Percentiles rank a stretch among this genome's conserved stretches.
phyloP scores from a whole-genome alignment of 2,329 filamentous ascomycete genomes.

The Geosmithia putterillii region DNA sequence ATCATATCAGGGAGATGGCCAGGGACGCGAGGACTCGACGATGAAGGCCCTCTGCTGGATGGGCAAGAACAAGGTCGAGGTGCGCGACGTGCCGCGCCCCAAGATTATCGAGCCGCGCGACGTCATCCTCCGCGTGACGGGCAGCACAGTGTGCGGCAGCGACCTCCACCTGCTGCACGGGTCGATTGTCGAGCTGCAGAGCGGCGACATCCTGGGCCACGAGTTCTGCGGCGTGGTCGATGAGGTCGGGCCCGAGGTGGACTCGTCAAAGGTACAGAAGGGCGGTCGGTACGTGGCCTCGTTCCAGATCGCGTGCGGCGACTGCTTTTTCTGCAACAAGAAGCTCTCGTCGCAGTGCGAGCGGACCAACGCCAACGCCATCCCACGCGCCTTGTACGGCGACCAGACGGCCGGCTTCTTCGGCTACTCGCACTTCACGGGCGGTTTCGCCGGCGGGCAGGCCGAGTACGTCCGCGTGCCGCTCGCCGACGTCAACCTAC shows the following conservation, averaged over 20 bases:
- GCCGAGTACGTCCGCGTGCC: conserved; percentile 80
- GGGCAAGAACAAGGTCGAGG: conserved; percentile 65
- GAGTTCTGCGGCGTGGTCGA: conserved; percentile 47
- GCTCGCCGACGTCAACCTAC: conserved; percentile 66
- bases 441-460: conserved; percentile 79
- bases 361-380: conserved; percentile 62
- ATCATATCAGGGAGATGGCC: conserved; percentile 35
- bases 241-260: conserved; percentile 41
- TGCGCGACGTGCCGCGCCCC: conserved; percentile 57
- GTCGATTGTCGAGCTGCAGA: conserved; percentile 42
- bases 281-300: conserved; percentile 68
- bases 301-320: conserved; percentile 69
- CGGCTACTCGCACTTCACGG: conserved; percentile 67
- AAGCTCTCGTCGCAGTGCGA: conserved; percentile 73
- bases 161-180: conserved; percentile 47
- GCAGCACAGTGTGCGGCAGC: conserved; percentile 45
- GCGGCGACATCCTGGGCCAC: conserved; percentile 56
- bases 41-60: conserved; percentile 80
- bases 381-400: conserved; percentile 66
- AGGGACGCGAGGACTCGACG: conserved; percentile 35
- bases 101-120: conserved; percentile 61
- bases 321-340: conserved; percentile 68
- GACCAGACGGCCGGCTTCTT: conserved; percentile 63
- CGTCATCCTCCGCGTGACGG: conserved; percentile 68
- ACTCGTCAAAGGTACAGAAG: conserved; percentile 16